Base-by-base conservation (phyloP, 192 early-diverging fungal genomes). In the Podochytrium sp. region DNA sequence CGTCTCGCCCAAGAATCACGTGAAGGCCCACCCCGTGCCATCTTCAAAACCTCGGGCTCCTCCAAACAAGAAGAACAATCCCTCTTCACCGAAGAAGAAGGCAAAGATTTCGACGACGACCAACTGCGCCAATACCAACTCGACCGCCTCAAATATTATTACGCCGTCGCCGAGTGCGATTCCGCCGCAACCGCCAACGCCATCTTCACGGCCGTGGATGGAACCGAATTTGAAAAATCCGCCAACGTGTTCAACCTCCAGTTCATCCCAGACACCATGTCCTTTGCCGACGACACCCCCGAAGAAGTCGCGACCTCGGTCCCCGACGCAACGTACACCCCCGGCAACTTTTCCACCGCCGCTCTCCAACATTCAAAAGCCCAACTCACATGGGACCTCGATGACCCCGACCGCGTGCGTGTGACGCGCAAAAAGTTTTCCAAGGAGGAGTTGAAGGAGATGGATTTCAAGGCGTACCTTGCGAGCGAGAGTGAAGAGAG, bases 321-420 rank as follows among this genome's bases (percentile, higher is more conserved):
- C 1, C 95, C 93, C 2, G 47, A 39, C 29, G 29, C 62, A 2
- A 55, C 75, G 14, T 80, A 80, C 60, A 43, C 51, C 20, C 75
- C 79, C 30, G 35, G 35, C 18, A 61, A 88, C n/a, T 95, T 93
- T 76, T 74, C 80, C 3, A 94, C 92, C 0, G 25, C 75, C 51
- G 96, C 93, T 14, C 81, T 99, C 55, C 92, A 95, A 79, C 94
- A 96, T 80, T 94, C 95, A 1, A 92, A 92, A 33, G 93, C 95
- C n/a, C 92, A 92, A 78, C 83, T 99, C 40, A 96, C 94, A 0
- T 99, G 97, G 97, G 97, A 99, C 60, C 87, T 91, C 25, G 97
- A 99, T 51, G 95, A 96, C 74, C 88, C 92, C 5, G 92, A 93
- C 37, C 87, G 97, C 41, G 83, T 91, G 18, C 85, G 87, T 47